These are phyloP conservation scores for Cynara cardunculus DNA, from an alignment of 129 eudicot genomes.

Conservation along the genomic window DNA sequence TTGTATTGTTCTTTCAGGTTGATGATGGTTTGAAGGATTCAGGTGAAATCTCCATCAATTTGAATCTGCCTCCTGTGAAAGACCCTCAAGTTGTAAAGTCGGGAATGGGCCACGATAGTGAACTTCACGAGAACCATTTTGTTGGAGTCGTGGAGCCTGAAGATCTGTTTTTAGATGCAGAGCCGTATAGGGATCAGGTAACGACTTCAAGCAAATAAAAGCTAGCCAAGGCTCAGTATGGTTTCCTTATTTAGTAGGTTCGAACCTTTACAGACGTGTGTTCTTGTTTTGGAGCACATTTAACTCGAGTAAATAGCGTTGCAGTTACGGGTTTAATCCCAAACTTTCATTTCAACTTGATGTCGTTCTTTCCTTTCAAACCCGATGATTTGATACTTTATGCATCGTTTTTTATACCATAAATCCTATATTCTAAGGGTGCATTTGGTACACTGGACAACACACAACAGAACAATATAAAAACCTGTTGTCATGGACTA, in stretches of 20 bases:
- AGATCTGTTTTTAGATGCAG: not conserved
- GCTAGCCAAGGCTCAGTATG: not conserved
- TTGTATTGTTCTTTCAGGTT: slow-evolving; percentile 33
- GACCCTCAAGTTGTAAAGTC: slow-evolving; percentile 17
- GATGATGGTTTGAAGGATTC: slow-evolving; percentile 37
- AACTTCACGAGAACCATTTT: not conserved
- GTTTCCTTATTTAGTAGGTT: not conserved
- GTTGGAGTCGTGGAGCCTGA: not conserved
- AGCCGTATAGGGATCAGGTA: not conserved
- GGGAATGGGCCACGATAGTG: not conserved
- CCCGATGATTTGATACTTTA: not conserved
- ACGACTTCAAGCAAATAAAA: not conserved
- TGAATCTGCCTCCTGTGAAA: slow-evolving; percentile 39
- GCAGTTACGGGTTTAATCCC: not conserved
- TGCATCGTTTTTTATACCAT: not conserved
- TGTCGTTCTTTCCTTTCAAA: not conserved
- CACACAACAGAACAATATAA: not conserved
- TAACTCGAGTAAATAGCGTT: not conserved
- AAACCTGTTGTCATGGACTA: not conserved
- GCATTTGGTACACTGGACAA: not conserved
- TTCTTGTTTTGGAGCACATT: not conserved
- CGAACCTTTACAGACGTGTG: not conserved
- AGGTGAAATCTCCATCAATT: not conserved
- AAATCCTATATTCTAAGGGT: not conserved
- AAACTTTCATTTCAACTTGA: not conserved